Percentiles rank a stretch among this genome's conserved stretches.
Evolutionary conservation across 2,329 filamentous ascomycete genomes (phyloP).

Genomic region (Byssochlamys sp.): DNA sequence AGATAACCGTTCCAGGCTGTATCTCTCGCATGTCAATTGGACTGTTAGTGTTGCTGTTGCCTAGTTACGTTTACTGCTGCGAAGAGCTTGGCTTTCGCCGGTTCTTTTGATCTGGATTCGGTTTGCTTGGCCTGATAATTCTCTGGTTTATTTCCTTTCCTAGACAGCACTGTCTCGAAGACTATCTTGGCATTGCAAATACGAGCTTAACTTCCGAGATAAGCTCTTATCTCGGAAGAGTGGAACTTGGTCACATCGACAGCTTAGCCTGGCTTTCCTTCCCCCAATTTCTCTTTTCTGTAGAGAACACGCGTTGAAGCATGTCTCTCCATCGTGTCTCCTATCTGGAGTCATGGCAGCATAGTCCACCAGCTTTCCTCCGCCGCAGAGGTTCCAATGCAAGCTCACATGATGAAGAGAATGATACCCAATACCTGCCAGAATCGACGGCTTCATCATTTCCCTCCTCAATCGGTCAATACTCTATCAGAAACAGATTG

Average conservation of each 20-base stretch:
- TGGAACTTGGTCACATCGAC: background rate
- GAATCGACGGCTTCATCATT: slow-evolving; percentile 25
- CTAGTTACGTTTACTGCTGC: too few relatives aligned
- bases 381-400: slow-evolving; percentile 14
- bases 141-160: background rate
- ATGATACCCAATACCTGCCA: slow-evolving; percentile 20
- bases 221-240: background rate
- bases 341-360: slow-evolving; percentile 37
- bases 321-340: slow-evolving; percentile 37
- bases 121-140: too few relatives aligned
- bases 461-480: slow-evolving; percentile 21
- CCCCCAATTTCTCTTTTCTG: background rate
- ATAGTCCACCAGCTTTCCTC: slow-evolving; percentile 20
- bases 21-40: too few relatives aligned
- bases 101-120: too few relatives aligned
- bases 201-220: background rate
- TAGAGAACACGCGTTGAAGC: background rate
- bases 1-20: too few relatives aligned
- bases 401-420: slow-evolving; percentile 18
- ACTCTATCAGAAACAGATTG: slow-evolving; percentile 20
- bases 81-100: too few relatives aligned
- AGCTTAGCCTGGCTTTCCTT: background rate
- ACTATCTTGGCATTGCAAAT: background rate
- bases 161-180: background rate
- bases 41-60: too few relatives aligned